phyloP scores from a whole-genome alignment of 441 rosid species.

The Pelargonium citronellum region DNA sequence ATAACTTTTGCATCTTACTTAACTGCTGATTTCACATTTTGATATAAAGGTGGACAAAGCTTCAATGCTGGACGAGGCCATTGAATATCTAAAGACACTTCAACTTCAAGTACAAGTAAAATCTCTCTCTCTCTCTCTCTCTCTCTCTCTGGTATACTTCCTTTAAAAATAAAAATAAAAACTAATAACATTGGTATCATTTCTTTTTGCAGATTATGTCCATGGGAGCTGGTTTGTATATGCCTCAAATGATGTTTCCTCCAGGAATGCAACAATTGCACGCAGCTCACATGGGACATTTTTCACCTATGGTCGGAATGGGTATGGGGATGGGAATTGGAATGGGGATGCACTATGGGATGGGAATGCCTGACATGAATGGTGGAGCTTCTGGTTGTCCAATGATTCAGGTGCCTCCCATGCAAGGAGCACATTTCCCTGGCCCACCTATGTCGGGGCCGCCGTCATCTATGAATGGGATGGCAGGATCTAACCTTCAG shows the following conservation, averaged over 20 bases:
- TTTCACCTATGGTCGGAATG: conserved; percentile 35
- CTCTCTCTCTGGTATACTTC: conserved; percentile 11
- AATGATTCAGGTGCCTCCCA: conserved; percentile 42
- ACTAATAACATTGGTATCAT: neutral
- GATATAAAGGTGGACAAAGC: conserved; percentile 69
- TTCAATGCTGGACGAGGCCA: conserved; percentile 76
- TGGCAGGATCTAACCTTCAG: conserved; percentile 42
- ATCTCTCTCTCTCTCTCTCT: conserved; percentile 22
- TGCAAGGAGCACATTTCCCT: conserved; percentile 50
- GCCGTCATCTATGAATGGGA: conserved; percentile 27
- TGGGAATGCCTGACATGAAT: conserved; percentile 53
- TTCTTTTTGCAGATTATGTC: conserved; percentile 64
- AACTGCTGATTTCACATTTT: conserved; percentile 21
- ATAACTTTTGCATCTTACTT: neutral
- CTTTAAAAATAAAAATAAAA: neutral
- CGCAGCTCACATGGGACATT: conserved; percentile 52
- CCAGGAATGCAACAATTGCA: conserved; percentile 62
- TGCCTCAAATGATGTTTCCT: conserved; percentile 72
- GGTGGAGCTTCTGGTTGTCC: conserved; percentile 42
- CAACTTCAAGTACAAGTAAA: conserved; percentile 70
- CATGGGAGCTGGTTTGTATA: conserved; percentile 73
- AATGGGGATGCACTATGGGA: conserved; percentile 59
- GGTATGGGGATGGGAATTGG: conserved; percentile 30
- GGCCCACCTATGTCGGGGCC: conserved; percentile 31
- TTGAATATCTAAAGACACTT: conserved; percentile 64